Base-by-base conservation (phyloP, 164 flowering plant genomes). In the Vitis riparia region DNA sequence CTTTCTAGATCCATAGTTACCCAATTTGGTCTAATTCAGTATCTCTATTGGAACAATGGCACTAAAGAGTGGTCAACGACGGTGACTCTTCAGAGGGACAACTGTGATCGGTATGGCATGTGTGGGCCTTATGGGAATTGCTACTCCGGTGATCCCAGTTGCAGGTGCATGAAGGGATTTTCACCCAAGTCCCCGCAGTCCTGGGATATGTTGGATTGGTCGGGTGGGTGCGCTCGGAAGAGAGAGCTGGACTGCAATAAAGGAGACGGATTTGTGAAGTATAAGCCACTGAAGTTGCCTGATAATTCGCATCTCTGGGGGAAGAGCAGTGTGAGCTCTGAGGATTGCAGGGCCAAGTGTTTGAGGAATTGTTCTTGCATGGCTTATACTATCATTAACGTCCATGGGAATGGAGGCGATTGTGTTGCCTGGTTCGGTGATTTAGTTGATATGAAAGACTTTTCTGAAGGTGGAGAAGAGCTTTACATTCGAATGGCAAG, bases 71-170 rank as follows among this genome's bases (percentile, higher is more conserved):
- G 75, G 79, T 10, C 3, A 3, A 15, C 7, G 4, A 1, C 68
- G 27, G n/a, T 50, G 7, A 17, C 55, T 12, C 17, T 65, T 2
- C 63, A 63, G 8, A 74, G 15, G 51, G 75, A 75, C 12, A 1
- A 10, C 8, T 75, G 78, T 52, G 81, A 74, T 19, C 14, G 13
- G 1, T 78, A 78, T 44, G 67, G 65, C 4, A 4, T 2, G 11
- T 78, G 81, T 60, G 81, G 81, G 8, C 73, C 72, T 6, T 56
- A 74, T 49, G 76, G 73, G 3, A 29, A 13, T 32, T 78, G 81
- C 23, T 49, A 71, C 27, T 1, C 47, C 6, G 19, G 16, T 12
- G 68, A 14, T 17, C 64, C 37, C 13, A n/a, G 3, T 23, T 79
- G 79, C 67, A 17, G 23, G 11, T 75, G 79, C 44, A 37, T 75